A percentile compares a stretch with the other conserved stretches of the same genome.
phyloP scores from a whole-genome alignment of 352 stramenopile species.

The Globisporangium orthogonon region DNA sequence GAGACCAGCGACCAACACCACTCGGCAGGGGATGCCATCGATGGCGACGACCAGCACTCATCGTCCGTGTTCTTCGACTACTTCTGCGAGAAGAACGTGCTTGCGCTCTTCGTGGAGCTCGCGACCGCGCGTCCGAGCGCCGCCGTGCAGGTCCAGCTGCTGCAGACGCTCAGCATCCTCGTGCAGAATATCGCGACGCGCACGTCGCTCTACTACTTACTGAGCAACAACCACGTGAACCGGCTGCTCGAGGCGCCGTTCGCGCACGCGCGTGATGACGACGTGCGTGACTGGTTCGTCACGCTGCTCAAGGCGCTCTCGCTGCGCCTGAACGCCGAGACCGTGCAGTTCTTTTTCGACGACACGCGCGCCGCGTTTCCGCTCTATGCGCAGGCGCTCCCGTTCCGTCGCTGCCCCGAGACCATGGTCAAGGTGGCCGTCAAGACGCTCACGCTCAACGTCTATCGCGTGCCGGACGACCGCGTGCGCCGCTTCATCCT shows the following conservation, averaged over 20 bases:
- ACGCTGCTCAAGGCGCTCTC: constrained; percentile 86
- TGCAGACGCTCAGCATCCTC: constrained; percentile 91
- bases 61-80: constrained; percentile 90
- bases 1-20: constrained; percentile 8
- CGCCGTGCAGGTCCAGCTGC: constrained; percentile 88
- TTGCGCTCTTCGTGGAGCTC: constrained; percentile 87
- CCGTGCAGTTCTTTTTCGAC: constrained; percentile 87
- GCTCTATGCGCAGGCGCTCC: constrained; percentile 65
- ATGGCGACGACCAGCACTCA: constrained; percentile 7
- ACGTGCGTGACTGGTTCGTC: constrained; percentile 87
- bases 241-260: constrained; percentile 84
- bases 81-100: constrained; percentile 96
- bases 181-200: constrained; percentile 87
- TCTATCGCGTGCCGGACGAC: constrained; percentile 71
- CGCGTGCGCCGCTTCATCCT: constrained; percentile 73
- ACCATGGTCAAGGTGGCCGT: constrained; percentile 84
- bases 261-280: constrained; percentile 57
- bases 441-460: constrained; percentile 85
- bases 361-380: constrained; percentile 55
- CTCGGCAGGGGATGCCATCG: not conserved
- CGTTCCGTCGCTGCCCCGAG: constrained; percentile 65
- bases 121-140: constrained; percentile 43
- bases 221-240: constrained; percentile 95
- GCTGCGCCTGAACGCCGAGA: constrained; percentile 80
- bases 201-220: constrained; percentile 92